Base-by-base conservation (phyloP, 176 grass and related monocot genomes). In the Tillandsia fasciculata region DNA sequence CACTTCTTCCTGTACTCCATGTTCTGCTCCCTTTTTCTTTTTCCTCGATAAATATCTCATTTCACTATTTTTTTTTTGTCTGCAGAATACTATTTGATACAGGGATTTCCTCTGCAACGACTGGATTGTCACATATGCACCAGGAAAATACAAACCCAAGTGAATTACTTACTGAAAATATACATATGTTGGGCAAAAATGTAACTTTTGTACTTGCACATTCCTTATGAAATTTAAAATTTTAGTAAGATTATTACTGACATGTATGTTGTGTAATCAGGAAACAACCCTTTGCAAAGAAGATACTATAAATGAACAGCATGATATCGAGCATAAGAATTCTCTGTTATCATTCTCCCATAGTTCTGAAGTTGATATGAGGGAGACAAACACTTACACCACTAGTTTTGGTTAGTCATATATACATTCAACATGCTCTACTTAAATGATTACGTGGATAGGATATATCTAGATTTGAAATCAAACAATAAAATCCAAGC, bases 71-170 rank as follows among this genome's bases (percentile, higher is more conserved):
- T 73, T 73, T 29, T 76, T 77, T 61, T 88, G 28, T 65, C 79
- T 51, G 68, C 73, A 93, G 89, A 81, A 77, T 75, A 47, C 78
- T 92, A 78, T 93, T 99, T 80, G 64, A 87, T 85, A 81, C 63
- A 48, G 49, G 17, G 42, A 20, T 73, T 42, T n/a, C 64, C 77
- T 73, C 52, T 64, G 72, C 77, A 64, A 42, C 18, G 2, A 22
- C 22, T 61, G 56, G 22, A 9, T 2, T 61, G n/a, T 61, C n/a
- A 9, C 22, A 18, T 61, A 18, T 23, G 56, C 56, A 61, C 17
- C 14, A 61, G 54, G 54, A 59, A 20, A 61, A 23, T 20, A 61
- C 22, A 61, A 61, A 61, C 7, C 5, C 56, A 61, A 61, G 56
- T 23, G 56, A 61, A 6, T 22, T 67, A 61, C 22, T 5, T 61